Conservation (phyloP, 345 rosid genomes). For the Salix arbutifolia region DNA sequence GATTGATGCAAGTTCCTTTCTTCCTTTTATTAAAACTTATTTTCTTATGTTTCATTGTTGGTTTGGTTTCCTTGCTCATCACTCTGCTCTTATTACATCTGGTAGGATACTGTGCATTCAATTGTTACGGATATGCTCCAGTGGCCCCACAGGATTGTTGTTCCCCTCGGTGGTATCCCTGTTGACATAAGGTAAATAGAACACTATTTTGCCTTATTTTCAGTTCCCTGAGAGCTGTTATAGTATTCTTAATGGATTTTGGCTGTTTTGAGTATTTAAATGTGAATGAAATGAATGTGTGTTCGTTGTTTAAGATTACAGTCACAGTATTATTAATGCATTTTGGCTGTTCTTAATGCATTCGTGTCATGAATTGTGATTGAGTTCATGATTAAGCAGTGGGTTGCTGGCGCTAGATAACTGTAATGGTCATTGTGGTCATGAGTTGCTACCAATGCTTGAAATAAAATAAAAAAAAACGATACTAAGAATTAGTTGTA, state of each 20-base stretch:
- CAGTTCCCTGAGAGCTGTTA: background rate
- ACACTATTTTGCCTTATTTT: background rate
- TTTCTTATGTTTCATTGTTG: background rate
- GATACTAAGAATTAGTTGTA: background rate
- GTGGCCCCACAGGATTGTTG: slow-evolving; percentile 99
- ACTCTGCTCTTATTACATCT: slow-evolving; percentile 11
- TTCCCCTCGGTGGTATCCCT: slow-evolving; percentile 89
- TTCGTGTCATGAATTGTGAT: background rate
- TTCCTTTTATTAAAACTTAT: background rate
- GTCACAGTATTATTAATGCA: background rate
- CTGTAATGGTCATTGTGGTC: background rate
- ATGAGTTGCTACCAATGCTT: background rate
- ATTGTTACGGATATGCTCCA: slow-evolving; percentile 92
- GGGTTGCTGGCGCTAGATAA: background rate
- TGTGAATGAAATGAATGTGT: background rate
- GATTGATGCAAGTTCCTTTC: slow-evolving; percentile 73
- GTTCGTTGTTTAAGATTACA: background rate
- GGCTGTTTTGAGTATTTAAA: background rate
- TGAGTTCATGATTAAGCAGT: background rate
- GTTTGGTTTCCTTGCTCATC: background rate
- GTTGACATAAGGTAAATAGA: slow-evolving; percentile 69
- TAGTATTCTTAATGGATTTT: background rate
- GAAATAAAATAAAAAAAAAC: background rate
- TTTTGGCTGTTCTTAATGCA: no score
- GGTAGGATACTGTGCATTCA: slow-evolving; percentile 80